Conservation (phyloP, 192 early-diverging fungal species). For the Entomortierella lignicola region DNA sequence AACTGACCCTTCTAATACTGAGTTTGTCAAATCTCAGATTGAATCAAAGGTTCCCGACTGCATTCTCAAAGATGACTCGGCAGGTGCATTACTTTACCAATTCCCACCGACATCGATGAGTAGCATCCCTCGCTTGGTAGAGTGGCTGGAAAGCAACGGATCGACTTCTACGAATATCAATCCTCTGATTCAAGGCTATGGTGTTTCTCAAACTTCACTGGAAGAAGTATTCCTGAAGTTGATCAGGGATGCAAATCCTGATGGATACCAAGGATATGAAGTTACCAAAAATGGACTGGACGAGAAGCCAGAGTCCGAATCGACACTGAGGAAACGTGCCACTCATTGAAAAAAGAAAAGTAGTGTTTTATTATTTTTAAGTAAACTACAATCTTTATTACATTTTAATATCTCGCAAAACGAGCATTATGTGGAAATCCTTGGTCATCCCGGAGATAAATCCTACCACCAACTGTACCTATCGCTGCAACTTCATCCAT, state of each 20-base stretch:
- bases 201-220: slow-evolving; percentile 73
- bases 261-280: slow-evolving; percentile 59
- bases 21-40: slow-evolving; percentile 62
- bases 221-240: slow-evolving; percentile 79
- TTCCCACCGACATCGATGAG: slow-evolving; percentile 63
- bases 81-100: slow-evolving; percentile 74
- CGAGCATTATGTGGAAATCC: slow-evolving; percentile 21
- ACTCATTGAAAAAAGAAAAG: background rate
- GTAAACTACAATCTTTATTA: too few species aligned
- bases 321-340: slow-evolving; percentile 36
- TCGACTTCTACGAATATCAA: background rate
- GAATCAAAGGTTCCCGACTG: slow-evolving; percentile 60
- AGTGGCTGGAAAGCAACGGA: slow-evolving; percentile 65
- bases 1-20: slow-evolving; percentile 58
- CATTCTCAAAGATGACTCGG: slow-evolving; percentile 75
- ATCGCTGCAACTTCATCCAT: slow-evolving; percentile 43
- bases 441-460: slow-evolving; percentile 32
- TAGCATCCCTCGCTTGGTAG: slow-evolving; percentile 64
- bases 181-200: slow-evolving; percentile 59
- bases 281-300: slow-evolving; percentile 10
- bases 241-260: slow-evolving; percentile 58
- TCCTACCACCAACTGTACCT: slow-evolving; percentile 34
- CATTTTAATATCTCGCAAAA: slow-evolving; percentile 5
- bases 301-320: slow-evolving; percentile 22
- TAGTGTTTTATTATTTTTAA: too few species aligned